phyloP scores from a whole-genome alignment of 371 early-diverging fungal species.

The Massospora cicadina region DNA sequence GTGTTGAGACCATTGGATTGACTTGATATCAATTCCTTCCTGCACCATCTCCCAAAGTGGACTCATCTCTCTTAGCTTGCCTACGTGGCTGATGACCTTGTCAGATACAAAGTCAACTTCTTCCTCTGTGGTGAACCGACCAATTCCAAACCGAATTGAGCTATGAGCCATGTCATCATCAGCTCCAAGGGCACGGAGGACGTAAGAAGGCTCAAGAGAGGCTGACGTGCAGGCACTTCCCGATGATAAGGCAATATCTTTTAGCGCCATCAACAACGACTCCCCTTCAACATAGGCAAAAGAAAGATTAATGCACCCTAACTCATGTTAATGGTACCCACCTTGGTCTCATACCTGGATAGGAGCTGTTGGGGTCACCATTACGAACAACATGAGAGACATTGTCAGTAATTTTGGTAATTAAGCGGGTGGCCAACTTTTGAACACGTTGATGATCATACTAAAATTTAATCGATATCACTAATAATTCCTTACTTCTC shows the following conservation, averaged over 20 bases:
- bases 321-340: not conserved
- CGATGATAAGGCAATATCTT: slow-evolving; percentile 93
- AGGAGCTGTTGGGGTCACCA: slow-evolving; percentile 63
- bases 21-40: slow-evolving; percentile 83
- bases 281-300: slow-evolving; percentile 99
- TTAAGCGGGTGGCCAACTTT: slow-evolving; percentile 54
- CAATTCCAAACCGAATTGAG: slow-evolving; percentile 97
- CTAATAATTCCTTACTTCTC: slow-evolving; percentile 41
- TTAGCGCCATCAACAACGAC: slow-evolving; percentile 96
- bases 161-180: slow-evolving; percentile 98
- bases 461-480: slow-evolving; percentile 18
- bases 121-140: slow-evolving; percentile 93
- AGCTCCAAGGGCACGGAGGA: slow-evolving; percentile 94
- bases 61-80: slow-evolving; percentile 87
- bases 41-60: slow-evolving; percentile 99
- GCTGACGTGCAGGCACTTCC: slow-evolving; percentile 99
- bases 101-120: slow-evolving; percentile 89
- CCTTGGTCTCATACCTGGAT: slow-evolving; percentile 34
- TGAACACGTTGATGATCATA: slow-evolving; percentile 64
- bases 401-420: slow-evolving; percentile 56
- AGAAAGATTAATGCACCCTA: slow-evolving; percentile 94
- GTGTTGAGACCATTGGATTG: slow-evolving; percentile 84
- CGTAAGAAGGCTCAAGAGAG: slow-evolving; percentile 97
- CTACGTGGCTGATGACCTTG: slow-evolving; percentile 78
- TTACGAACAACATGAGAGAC: slow-evolving; percentile 75